Conservation (phyloP, 1,139 yeast genomes). For the Taphrina communis region DNA sequence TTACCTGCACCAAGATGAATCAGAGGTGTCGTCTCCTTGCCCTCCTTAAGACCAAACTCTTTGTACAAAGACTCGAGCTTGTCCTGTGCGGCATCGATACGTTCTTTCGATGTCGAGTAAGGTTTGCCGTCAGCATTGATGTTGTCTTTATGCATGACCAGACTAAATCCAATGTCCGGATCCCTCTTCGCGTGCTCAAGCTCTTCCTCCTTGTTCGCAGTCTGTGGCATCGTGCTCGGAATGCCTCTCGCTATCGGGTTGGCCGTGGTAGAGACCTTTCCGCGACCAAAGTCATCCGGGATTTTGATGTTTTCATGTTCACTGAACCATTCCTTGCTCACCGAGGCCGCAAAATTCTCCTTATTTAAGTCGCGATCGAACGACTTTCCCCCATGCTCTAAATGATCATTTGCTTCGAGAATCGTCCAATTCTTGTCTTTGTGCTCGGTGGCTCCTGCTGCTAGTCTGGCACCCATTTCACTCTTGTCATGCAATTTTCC, state of each 20-base stretch:
- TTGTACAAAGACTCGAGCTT: constrained; percentile 13
- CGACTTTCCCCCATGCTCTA: constrained; percentile 25
- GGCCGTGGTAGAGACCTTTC: constrained; percentile 38
- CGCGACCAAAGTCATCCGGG: constrained; percentile 32
- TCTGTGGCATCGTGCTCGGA: constrained; percentile 24
- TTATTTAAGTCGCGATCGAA: constrained; percentile 11
- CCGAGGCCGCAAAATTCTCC: background rate
- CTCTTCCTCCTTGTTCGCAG: constrained; percentile 31
- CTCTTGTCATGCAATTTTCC: constrained; percentile 6
- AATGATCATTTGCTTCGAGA: constrained; percentile 29
- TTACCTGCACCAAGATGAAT: constrained; percentile 36
- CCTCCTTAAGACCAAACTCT: constrained; percentile 9
- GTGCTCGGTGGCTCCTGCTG: constrained; percentile 26
- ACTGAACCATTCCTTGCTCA: constrained; percentile 24
- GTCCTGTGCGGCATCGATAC: constrained; percentile 18
- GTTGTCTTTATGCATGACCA: constrained; percentile 32
- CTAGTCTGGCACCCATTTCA: constrained; percentile 27
- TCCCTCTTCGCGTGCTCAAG: constrained; percentile 41
- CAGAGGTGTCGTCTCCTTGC: constrained; percentile 18
- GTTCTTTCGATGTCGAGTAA: constrained; percentile 3
- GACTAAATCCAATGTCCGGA: constrained; percentile 35
- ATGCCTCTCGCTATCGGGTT: constrained; percentile 40
- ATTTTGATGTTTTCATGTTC: constrained; percentile 25
- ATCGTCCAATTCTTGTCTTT: constrained; percentile 35
- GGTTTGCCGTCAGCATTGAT: constrained; percentile 25